Base-by-base conservation (phyloP, 768 basidiomycete genomes). In the Macrolepiota albuminosa region DNA sequence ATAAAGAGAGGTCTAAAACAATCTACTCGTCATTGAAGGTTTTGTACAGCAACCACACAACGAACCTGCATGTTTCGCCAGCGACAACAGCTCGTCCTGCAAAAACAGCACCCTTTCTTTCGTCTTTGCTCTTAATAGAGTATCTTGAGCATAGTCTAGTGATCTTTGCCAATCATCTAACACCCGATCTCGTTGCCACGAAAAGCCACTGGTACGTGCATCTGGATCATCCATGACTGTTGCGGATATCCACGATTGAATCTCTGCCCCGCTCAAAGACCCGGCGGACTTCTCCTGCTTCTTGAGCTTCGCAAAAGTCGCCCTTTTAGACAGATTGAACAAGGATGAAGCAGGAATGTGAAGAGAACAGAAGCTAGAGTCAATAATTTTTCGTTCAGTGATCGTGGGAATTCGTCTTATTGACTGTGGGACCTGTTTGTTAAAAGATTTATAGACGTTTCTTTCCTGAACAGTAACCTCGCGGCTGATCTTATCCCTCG, bases 181-280 rank as follows among this genome's bases (percentile, higher is more conserved):
- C 31, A 84, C 78, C 39, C 72, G 72, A 65, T 84, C 82, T 68
- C 82, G 74, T 59, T 76, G 75, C 88, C 87, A 89, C 42, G 53
- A 60, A 5, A 67, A 62, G 10, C 56, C 58, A 54, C 63, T 67
- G 46, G 69, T 65, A 61, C 55, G 73, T 73, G 39, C 75, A 75
- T 72, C 70, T 49, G 61, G 64, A 49, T 69, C 66, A 52, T 71
- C 71, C 39, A 67, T 68, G 33, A 61, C 64, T 29, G 84, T 76
- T n/a, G 78, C 77, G 40, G 81, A 78, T 56, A 86, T 75, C 87
- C 88, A 90, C 34, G 83, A 81, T 66, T 81, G 76, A 66, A 89
- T 86, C 66, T 84, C 84, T 49, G 81, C 73, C 68, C 77, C 79
- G 69, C 73, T 77, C 74, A 80, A 76, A 52, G 68, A 65, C 48